A percentile compares a stretch with the other conserved stretches of the same genome.
Conservation (phyloP, 1,284 basidiomycete species). For the Naganishia liquefaciens region DNA sequence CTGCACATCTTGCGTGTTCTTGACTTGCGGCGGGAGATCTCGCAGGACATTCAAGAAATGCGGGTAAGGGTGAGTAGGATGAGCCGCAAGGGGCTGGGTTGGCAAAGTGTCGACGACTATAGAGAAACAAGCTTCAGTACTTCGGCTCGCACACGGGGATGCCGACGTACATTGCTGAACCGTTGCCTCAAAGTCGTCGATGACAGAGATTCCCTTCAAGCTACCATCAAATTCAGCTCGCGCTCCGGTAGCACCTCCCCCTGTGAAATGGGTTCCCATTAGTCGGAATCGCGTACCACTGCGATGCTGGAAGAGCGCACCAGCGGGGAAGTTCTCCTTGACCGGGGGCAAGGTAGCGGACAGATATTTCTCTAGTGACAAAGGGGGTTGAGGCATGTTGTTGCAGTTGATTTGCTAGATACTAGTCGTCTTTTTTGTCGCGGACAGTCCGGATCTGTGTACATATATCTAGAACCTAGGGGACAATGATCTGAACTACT, state of each 20-base stretch:
- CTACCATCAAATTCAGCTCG: slow-evolving; percentile 47
- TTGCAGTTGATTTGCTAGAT: not conserved
- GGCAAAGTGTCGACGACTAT: slow-evolving; percentile 26
- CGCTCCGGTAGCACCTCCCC: slow-evolving; percentile 52
- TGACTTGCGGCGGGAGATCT: slow-evolving; percentile 47
- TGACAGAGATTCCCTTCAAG: slow-evolving; percentile 47
- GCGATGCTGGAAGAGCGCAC: slow-evolving; percentile 20
- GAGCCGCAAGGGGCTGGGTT: slow-evolving; percentile 41
- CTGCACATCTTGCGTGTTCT: slow-evolving; percentile 49
- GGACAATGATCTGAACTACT: too few species aligned
- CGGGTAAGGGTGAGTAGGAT: slow-evolving; percentile 53
- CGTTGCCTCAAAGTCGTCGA: slow-evolving; percentile 46
- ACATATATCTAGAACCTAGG: not conserved
- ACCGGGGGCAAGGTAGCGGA: slow-evolving; percentile 43
- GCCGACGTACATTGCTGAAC: slow-evolving; percentile 47
- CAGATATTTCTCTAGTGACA: slow-evolving; percentile 52
- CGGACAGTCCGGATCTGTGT: not conserved
- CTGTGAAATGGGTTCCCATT: slow-evolving; percentile 20
- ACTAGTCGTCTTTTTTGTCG: too few species aligned
- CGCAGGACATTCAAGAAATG: slow-evolving; percentile 47
- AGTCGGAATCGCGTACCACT: not conserved
- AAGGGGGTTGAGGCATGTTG: slow-evolving; percentile 53
- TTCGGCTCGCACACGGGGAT: too few species aligned
- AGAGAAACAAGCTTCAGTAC: not conserved
- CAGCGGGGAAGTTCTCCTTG: slow-evolving; percentile 50